Percentiles rank a stretch among this genome's conserved stretches.
These are phyloP conservation scores for Suillus clintonianus DNA, from an alignment of 768 basidiomycete genomes.

Conservation along the genomic window DNA sequence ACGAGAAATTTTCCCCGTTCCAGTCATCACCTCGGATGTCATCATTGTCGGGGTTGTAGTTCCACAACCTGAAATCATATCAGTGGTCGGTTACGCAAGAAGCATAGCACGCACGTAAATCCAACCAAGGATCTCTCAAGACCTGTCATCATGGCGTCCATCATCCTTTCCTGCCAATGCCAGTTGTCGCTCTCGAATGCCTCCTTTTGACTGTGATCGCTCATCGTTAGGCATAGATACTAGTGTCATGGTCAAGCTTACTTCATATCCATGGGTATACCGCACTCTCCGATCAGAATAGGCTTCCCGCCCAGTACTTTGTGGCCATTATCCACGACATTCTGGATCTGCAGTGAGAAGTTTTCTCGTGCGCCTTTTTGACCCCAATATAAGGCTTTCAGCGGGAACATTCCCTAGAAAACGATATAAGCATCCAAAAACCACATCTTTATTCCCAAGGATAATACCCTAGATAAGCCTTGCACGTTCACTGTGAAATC, in stretches of 20 bases:
- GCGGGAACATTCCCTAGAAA: constrained; percentile 79
- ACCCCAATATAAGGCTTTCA: constrained; percentile 86
- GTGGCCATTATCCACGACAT: constrained; percentile 71
- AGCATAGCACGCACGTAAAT: constrained; percentile 69
- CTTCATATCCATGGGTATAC: constrained; percentile 98
- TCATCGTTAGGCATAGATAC: background rate
- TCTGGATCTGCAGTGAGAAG: constrained; percentile 78
- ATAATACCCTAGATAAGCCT: constrained; percentile 77
- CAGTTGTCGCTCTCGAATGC: constrained; percentile 77
- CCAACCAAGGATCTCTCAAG: constrained; percentile 76
- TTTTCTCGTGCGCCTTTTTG: constrained; percentile 80
- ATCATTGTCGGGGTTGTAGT: constrained; percentile 87
- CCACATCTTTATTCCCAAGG: background rate
- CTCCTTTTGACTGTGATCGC: constrained; percentile 53
- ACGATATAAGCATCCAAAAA: constrained; percentile 10
- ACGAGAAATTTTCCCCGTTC: constrained; percentile 98
- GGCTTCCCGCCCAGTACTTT: constrained; percentile 77
- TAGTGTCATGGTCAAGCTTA: constrained; percentile 35
- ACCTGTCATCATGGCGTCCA: constrained; percentile 89
- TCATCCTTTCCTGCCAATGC: constrained; percentile 85
- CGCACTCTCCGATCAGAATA: constrained; percentile 88
- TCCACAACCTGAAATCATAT: constrained; percentile 71
- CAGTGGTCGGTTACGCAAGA: background rate
- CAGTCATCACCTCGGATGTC: constrained; percentile 83
- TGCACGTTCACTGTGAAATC: constrained; percentile 93